Evolutionary conservation across 2,329 filamentous ascomycete genomes (phyloP).

Genomic region (Byssoonygena ceratinophila): DNA sequence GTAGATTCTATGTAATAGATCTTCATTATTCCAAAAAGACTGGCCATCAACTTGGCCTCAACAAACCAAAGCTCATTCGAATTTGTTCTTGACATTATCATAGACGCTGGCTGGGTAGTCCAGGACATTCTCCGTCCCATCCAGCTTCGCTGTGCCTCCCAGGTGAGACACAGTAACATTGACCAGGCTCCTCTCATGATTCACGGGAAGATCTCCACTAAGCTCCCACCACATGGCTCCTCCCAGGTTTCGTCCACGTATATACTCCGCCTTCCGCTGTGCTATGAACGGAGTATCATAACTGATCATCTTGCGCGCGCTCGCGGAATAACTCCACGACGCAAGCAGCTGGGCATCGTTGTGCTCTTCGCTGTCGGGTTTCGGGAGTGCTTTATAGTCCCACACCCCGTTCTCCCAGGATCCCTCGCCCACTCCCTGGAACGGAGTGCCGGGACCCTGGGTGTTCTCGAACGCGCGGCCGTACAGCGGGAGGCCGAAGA

Average conservation of each 20-base stretch:
- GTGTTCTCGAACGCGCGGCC: conserved; percentile 77
- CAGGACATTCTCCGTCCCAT: conserved; percentile 12
- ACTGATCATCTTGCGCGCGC: conserved; percentile 53
- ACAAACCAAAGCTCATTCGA: background rate
- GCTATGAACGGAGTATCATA: conserved; percentile 65
- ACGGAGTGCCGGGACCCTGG: conserved; percentile 59
- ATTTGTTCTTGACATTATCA: conserved; percentile 14
- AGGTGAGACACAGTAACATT: conserved; percentile 11
- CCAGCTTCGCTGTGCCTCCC: conserved; percentile 12
- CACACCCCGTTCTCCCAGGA: conserved; percentile 77
- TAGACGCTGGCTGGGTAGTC: conserved; percentile 14
- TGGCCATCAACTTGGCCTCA: background rate
- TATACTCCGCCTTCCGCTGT: conserved; percentile 58
- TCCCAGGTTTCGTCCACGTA: conserved; percentile 57
- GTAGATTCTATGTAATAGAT: background rate
- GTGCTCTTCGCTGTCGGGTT: conserved; percentile 51
- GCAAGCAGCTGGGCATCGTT: conserved; percentile 54
- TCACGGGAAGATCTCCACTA: conserved; percentile 51
- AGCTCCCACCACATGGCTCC: conserved; percentile 98
- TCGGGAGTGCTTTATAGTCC: conserved; percentile 79
- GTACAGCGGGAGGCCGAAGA: conserved; percentile 86
- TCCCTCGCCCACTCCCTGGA: conserved; percentile 62
- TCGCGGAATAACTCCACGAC: conserved; percentile 60
- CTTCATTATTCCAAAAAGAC: background rate
- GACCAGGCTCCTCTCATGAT: conserved; percentile 13